Base-by-base conservation (phyloP, 495 filamentous ascomycete genomes). In the Poronia punctata region DNA sequence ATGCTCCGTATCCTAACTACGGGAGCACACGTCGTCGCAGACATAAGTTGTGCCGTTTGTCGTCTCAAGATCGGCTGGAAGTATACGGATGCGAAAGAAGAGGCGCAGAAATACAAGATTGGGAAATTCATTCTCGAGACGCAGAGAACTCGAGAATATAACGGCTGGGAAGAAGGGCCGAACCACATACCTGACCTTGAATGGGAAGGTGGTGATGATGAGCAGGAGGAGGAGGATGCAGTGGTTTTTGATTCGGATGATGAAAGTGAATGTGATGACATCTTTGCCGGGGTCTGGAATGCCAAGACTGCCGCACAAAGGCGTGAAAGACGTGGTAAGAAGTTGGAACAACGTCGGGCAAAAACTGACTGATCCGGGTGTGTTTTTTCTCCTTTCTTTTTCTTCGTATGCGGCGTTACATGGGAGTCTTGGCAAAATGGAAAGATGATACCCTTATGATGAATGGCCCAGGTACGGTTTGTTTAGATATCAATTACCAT, bases 81-180 rank as follows among this genome's bases (percentile, higher is more conserved):
- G 61, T 97, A 97, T 57, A 73, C 95, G 37, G 78, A 78, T 29
- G 90, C 90, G 0, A 80, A 83, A 38, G 84, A 95, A 52, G 70
- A 80, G 46, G 70, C 68, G 26, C 90, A 97, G 59, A 72, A 75
- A 38, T 97, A 97, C 64, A 97, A 97, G 59, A 80, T 96, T 20
- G 90, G 90, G 20, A 95, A 94, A 59, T 95, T 89, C 52, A 95
- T 97, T n/a, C 59, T 97, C 24, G 90, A 97, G 66, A 88, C 82
- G 22, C 80, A 80, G 57, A 71, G 83, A 45, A 81, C 88, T 17
- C 77, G 76, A 14, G 60, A 70, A 4, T 74, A 68, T 32, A 67
- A 73, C n/a, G 71, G 68, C 38, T 93, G 84, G 84, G 86, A 93
- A 54, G 72, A 76, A 54, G 42, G 19, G 47, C 40, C 15, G 49